These are phyloP conservation scores for Colletotrichum camelliae DNA, from an alignment of 2,329 filamentous ascomycete species.

Conservation along the genomic window DNA sequence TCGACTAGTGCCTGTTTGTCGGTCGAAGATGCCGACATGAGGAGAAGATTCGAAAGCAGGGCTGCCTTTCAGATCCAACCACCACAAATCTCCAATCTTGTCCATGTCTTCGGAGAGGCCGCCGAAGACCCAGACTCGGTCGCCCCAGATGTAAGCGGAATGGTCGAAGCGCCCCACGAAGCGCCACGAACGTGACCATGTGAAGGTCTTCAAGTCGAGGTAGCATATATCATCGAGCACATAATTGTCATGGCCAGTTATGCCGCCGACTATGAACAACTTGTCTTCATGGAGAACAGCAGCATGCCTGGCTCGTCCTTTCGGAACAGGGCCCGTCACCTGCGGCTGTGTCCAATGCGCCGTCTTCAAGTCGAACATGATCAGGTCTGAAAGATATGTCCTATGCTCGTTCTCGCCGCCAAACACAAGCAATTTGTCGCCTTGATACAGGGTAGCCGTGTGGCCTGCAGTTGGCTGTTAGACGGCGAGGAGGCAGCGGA, in stretches of 20 bases:
- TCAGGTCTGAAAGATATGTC: slow-evolving; percentile 93
- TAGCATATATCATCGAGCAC: slow-evolving; percentile 97
- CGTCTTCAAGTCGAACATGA: slow-evolving; percentile 93
- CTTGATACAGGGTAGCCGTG: slow-evolving; percentile 91
- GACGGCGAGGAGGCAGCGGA: neutral
- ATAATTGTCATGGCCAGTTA: slow-evolving; percentile 89
- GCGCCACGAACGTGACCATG: slow-evolving; percentile 95
- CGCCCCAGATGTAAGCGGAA: slow-evolving; percentile 89
- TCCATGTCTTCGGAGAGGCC: slow-evolving; percentile 97
- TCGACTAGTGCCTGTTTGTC: slow-evolving; percentile 44
- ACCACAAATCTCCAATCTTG: slow-evolving; percentile 94
- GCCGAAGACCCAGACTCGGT: slow-evolving; percentile 95
- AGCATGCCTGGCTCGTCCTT: slow-evolving; percentile 90
- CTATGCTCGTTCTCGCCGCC: slow-evolving; percentile 98
- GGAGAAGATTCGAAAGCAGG: slow-evolving; percentile 81
- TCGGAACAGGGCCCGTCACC: slow-evolving; percentile 82
- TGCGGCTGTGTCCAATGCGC: slow-evolving; percentile 95
- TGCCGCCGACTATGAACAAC: slow-evolving; percentile 93
- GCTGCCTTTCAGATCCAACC: slow-evolving; percentile 91
- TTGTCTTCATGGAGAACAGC: slow-evolving; percentile 96
- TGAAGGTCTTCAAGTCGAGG: slow-evolving; percentile 95
- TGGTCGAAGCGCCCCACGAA: slow-evolving; percentile 97
- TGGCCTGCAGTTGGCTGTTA: slow-evolving; percentile 65
- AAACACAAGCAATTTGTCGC: slow-evolving; percentile 94
- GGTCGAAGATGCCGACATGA: slow-evolving; percentile 57